Percentiles rank a stretch among this genome's conserved stretches.
Conservation (phyloP, 768 basidiomycete genomes). For the Mycena filopes region DNA sequence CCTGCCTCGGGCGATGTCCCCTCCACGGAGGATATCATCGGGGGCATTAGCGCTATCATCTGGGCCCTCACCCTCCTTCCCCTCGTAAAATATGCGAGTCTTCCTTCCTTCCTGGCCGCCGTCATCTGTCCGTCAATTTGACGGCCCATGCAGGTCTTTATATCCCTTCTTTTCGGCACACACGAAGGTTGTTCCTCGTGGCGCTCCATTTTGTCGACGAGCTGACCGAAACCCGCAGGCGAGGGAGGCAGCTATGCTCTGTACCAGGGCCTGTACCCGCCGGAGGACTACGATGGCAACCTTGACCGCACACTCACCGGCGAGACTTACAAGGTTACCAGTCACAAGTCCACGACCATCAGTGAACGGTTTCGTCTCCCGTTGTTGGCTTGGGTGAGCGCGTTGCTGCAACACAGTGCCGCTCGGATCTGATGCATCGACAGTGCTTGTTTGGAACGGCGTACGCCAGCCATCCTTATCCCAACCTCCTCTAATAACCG, state of each 20-base stretch:
- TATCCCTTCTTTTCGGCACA: conserved; percentile 62
- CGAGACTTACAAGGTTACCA: conserved; percentile 45
- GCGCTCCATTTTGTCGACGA: background rate
- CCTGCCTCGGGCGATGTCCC: conserved; percentile 58
- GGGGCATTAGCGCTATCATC: conserved; percentile 69
- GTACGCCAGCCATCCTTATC: conserved; percentile 34
- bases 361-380: conserved; percentile 56
- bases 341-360: conserved; percentile 35
- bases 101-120: too few relatives aligned
- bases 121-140: conserved; percentile 45
- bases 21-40: conserved; percentile 68
- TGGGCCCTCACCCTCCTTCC: conserved; percentile 73
- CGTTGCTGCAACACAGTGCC: too few relatives aligned
- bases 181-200: conserved; percentile 57
- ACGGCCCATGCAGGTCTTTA: conserved; percentile 61
- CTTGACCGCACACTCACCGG: conserved; percentile 66
- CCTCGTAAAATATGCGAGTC: conserved; percentile 69
- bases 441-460: conserved; percentile 72
- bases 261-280: conserved; percentile 69
- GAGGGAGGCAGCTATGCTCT: conserved; percentile 79
- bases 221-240: conserved; percentile 47
- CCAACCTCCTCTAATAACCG: background rate
- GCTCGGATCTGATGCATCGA: background rate
- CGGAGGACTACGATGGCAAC: conserved; percentile 53
- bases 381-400: conserved; percentile 64